Evolutionary conservation across 495 filamentous ascomycete genomes (phyloP).

Genomic region (Daldinia caldariorum): DNA sequence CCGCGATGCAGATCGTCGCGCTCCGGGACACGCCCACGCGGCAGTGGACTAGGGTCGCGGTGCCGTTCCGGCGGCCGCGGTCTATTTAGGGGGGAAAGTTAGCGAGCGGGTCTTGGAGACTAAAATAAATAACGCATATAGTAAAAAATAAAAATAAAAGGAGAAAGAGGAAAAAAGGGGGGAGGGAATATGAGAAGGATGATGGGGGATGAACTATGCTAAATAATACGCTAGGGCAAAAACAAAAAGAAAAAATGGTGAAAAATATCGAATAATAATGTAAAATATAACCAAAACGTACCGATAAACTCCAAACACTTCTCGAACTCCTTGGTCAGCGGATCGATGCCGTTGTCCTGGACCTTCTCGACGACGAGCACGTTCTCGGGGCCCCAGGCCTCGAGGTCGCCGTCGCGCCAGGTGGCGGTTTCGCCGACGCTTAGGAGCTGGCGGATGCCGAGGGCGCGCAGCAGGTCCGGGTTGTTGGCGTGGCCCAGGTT

Average conservation of each 20-base stretch:
- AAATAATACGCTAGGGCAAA: slow-evolving; percentile 4
- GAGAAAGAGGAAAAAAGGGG: background rate
- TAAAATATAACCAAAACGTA: slow-evolving; percentile 55
- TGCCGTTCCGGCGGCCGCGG: slow-evolving; percentile 74
- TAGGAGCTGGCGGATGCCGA: slow-evolving; percentile 88
- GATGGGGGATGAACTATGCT: background rate
- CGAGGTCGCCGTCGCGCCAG: slow-evolving; percentile 75
- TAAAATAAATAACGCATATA: too few relatives aligned
- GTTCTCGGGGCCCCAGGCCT: slow-evolving; percentile 76
- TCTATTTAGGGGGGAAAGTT: slow-evolving; percentile 58
- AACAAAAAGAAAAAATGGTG: slow-evolving; percentile 6
- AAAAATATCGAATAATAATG: background rate
- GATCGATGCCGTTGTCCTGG: slow-evolving; percentile 96
- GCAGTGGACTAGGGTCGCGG: slow-evolving; percentile 95
- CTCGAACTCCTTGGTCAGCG: slow-evolving; percentile 86
- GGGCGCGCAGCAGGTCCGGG: slow-evolving; percentile 75
- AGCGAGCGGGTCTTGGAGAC: slow-evolving; percentile 20
- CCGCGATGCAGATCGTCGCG: slow-evolving; percentile 97
- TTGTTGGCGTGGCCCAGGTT: slow-evolving; percentile 95
- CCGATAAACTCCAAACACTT: slow-evolving; percentile 91
- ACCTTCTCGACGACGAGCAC: slow-evolving; percentile 82
- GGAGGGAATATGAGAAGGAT: background rate
- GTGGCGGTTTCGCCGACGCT: slow-evolving; percentile 91
- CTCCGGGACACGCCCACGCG: slow-evolving; percentile 94
- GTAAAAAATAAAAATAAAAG: too few relatives aligned